phyloP scores from a whole-genome alignment of 306 rosid species.

The Mimosa bimucronata region DNA sequence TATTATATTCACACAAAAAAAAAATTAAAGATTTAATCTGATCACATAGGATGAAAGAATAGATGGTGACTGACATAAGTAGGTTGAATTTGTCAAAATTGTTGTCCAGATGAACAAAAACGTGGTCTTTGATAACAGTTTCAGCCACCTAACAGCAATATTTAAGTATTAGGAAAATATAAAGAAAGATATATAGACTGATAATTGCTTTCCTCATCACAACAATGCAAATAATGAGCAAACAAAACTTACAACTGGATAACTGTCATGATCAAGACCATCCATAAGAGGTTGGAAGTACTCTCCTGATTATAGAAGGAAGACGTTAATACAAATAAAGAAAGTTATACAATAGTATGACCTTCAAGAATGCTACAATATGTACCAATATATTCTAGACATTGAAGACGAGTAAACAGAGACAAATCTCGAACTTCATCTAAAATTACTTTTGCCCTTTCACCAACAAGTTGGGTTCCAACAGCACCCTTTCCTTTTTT shows the following conservation, averaged over 20 bases:
- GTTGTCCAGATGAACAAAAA: constrained; percentile 86
- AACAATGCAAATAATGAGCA: constrained; percentile 14
- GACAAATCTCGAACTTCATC: constrained; percentile 75
- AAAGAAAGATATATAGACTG: constrained; percentile 10
- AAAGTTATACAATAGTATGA: constrained; percentile 16
- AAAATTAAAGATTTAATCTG: constrained; percentile 4
- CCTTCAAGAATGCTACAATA: constrained; percentile 30
- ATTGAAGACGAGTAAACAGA: constrained; percentile 65
- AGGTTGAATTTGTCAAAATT: constrained; percentile 84
- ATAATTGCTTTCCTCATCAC: constrained; percentile 18
- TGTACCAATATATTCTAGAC: constrained; percentile 83
- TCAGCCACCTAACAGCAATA: constrained; percentile 67
- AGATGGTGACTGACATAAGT: constrained; percentile 69
- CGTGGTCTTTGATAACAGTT: constrained; percentile 66
- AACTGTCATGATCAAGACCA: constrained; percentile 57
- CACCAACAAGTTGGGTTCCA: constrained; percentile 85
- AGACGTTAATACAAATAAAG: constrained; percentile 35
- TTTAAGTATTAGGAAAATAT: constrained; percentile 11
- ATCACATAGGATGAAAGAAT: constrained; percentile 28
- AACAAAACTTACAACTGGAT: constrained; percentile 59
- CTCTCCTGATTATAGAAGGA: constrained; percentile 58
- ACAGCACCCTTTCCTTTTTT: constrained; percentile 81
- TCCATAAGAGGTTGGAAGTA: constrained; percentile 72
- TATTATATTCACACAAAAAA: constrained; percentile 9
- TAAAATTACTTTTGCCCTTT: constrained; percentile 83